Base-by-base conservation (phyloP, 1,284 basidiomycete species). In the Fomitopsis schrenkii region DNA sequence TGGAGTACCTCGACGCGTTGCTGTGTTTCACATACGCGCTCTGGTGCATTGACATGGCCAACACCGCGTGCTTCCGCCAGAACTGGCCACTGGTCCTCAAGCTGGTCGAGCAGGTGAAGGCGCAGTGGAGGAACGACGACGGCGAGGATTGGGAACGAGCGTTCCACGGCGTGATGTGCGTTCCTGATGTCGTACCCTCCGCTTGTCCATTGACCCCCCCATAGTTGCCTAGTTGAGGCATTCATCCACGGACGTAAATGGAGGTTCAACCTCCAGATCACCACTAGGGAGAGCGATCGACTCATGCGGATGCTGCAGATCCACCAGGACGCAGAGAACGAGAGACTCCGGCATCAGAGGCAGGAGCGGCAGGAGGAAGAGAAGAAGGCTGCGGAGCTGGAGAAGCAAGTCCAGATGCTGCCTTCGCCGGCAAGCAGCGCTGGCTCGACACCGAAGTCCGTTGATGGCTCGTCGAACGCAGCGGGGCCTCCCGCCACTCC, bases 391-490 rank as follows among this genome's bases (percentile, higher is more conserved):
- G 48, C 48, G 4, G 30, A 54, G n/a, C 17, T 54, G 52, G 52
- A 36, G 52, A 54, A 54, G 5, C 87, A 36, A 33, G 35, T 87
- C 40, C 81, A 82, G 35, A 88, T 89, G 86, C 82, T 91, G 50
- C 89, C 90, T 19, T 91, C 89, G 41, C 90, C 89, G 3, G 87
- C 84, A 7, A 87, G 85, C 66, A 91, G 89, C 66, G 84, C 88
- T 58, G 88, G 88, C 65, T 91, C 89, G 15, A 91, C 89, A 0
- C 89, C 89, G 10, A 85, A 83, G 40, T 83, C 72, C 55, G 68
- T 65, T 26, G 63, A 65, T 26, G 69, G 61, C 7, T 68, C 68
- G 14, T 65, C 67, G 41, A 63, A 63, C 40, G 56, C 63, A 17
- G 44, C 62, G 22, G n/a, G 56, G 9, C 35, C 45, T 15, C 44